phyloP scores from a whole-genome alignment of 106 monocot species.

The Chionographis japonica region DNA sequence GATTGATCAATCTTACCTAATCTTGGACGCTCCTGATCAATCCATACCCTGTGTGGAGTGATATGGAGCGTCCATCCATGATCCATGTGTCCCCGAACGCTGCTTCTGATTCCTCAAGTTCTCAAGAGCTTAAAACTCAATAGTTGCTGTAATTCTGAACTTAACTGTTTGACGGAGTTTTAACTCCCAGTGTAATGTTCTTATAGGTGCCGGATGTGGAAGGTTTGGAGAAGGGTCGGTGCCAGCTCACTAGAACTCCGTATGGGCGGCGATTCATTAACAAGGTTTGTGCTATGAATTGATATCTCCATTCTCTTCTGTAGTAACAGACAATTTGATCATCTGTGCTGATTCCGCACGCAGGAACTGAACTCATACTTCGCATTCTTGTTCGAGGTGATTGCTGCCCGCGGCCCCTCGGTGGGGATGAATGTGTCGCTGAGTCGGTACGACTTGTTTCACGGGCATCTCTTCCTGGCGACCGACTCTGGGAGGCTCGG shows the following conservation, averaged over 20 bases:
- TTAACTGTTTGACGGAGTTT: too few species aligned
- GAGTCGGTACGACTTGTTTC: conserved; percentile 89
- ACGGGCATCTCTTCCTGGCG: conserved; percentile 93
- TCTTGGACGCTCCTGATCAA: too few species aligned
- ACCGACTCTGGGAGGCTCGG: conserved; percentile 70
- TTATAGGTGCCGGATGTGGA: conserved; percentile 86
- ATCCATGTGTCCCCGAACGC: too few species aligned
- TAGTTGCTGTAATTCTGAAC: too few species aligned
- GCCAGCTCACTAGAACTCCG: conserved; percentile 80
- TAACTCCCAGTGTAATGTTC: too few species aligned
- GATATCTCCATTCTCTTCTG: not conserved
- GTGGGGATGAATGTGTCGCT: conserved; percentile 77
- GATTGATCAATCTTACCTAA: too few species aligned
- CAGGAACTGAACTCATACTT: conserved; percentile 87
- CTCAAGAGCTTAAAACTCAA: too few species aligned
- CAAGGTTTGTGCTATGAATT: conserved; percentile 29
- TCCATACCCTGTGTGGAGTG: too few species aligned
- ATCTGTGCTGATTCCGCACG: not conserved
- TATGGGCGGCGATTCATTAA: conserved; percentile 72
- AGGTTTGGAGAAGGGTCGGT: conserved; percentile 53
- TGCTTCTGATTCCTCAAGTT: too few species aligned
- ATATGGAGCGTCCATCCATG: too few species aligned
- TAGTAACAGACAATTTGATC: not conserved
- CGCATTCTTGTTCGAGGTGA: conserved; percentile 84
- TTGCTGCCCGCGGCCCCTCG: conserved; percentile 51